These are phyloP conservation scores for Scalesia atractyloides DNA, from an alignment of 129 eudicot genomes.

Conservation along the genomic window DNA sequence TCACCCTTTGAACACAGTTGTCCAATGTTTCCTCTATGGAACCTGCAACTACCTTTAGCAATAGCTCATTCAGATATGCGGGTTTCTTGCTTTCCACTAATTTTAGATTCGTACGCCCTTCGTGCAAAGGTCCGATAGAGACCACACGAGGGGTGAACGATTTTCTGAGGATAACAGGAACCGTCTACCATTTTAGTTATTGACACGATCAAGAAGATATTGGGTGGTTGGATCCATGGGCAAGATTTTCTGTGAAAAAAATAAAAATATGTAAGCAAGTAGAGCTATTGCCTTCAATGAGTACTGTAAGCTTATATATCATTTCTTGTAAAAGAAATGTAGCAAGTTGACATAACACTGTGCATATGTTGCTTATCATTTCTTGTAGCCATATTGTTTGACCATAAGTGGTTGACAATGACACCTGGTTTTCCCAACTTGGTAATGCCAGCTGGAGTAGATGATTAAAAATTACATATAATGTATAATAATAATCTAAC, in stretches of 20 bases:
- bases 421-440: conserved; percentile 10
- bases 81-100: neutral
- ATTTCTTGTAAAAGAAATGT: neutral
- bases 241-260: neutral
- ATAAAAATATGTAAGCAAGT: neutral
- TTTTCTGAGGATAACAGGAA: neutral
- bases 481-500: neutral
- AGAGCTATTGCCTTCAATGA: conserved; percentile 13
- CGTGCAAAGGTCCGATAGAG: conserved; percentile 33
- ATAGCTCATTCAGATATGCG: conserved; percentile 7
- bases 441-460: neutral
- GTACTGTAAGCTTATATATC: neutral
- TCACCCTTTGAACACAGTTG: neutral
- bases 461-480: neutral
- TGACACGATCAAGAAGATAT: neutral
- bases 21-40: neutral
- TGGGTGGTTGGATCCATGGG: neutral
- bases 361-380: conserved; percentile 15
- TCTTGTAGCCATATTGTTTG: conserved; percentile 1
- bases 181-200: conserved; percentile 3
- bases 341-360: neutral
- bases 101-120: neutral
- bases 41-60: neutral
- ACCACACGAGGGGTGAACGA: conserved; percentile 11
- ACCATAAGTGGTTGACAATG: neutral